Percentiles rank a stretch among this genome's conserved stretches.
Conservation (phyloP, 805 yeast species). For the Cyberlindnera mrakii region DNA sequence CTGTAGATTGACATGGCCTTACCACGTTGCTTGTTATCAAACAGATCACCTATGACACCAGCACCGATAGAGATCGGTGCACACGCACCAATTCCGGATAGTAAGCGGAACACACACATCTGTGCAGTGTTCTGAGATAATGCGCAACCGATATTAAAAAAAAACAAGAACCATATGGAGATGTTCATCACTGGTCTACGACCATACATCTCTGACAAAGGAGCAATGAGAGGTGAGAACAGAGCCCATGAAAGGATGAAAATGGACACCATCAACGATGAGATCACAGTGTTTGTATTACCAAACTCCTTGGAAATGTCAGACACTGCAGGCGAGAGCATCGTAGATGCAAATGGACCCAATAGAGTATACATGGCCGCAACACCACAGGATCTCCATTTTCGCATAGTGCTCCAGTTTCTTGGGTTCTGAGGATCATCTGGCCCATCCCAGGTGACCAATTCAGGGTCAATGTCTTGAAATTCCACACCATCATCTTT, state of each 20-base stretch:
- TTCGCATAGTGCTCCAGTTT: slow-evolving; percentile 45
- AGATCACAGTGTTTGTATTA: slow-evolving; percentile 33
- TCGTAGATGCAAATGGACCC: slow-evolving; percentile 58
- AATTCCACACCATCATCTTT: slow-evolving; percentile 47
- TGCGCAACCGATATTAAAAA: slow-evolving; percentile 55
- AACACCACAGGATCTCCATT: slow-evolving; percentile 37
- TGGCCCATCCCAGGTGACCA: slow-evolving; percentile 61
- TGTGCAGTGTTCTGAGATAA: slow-evolving; percentile 47
- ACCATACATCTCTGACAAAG: slow-evolving; percentile 56
- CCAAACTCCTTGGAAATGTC: slow-evolving; percentile 40
- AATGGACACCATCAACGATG: slow-evolving; percentile 47
- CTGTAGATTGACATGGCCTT: slow-evolving; percentile 51
- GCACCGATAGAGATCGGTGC: slow-evolving; percentile 68
- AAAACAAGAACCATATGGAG: slow-evolving; percentile 42
- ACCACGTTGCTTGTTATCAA: slow-evolving; percentile 43
- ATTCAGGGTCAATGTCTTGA: slow-evolving; percentile 51
- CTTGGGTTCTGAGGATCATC: slow-evolving; percentile 60
- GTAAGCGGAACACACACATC: slow-evolving; percentile 50
- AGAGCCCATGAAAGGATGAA: slow-evolving; percentile 62
- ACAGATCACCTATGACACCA: slow-evolving; percentile 61
- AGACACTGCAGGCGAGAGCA: slow-evolving; percentile 54
- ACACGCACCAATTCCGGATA: slow-evolving; percentile 64
- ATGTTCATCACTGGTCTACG: slow-evolving; percentile 44
- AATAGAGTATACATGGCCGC: slow-evolving; percentile 52
- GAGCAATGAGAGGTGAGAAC: slow-evolving; percentile 56